Evolutionary conservation across 805 yeast genomes (phyloP).

Genomic region (Barnettozyma sucrosica): DNA sequence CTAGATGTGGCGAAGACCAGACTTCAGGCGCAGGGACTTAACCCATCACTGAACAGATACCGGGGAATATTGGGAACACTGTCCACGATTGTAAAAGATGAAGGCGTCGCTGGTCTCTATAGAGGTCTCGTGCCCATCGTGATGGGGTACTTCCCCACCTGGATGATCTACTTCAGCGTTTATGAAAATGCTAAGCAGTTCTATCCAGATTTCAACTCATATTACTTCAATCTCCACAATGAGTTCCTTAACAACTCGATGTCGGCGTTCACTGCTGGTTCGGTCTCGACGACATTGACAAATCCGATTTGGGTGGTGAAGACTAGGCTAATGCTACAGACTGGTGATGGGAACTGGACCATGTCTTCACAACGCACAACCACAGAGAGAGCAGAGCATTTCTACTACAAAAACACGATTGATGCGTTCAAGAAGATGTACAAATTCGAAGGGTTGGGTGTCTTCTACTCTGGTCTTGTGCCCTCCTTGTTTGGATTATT

Average conservation of each 20-base stretch:
- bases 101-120: slow-evolving; percentile 79
- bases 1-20: slow-evolving; percentile 93
- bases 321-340: slow-evolving; percentile 88
- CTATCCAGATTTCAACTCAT: slow-evolving; percentile 38
- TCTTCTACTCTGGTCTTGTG: slow-evolving; percentile 83
- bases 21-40: slow-evolving; percentile 79
- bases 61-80: slow-evolving; percentile 61
- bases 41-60: slow-evolving; percentile 28
- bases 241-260: slow-evolving; percentile 36
- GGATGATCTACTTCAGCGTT: slow-evolving; percentile 93
- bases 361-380: slow-evolving; percentile 9
- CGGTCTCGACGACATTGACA: slow-evolving; percentile 74
- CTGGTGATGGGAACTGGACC: slow-evolving; percentile 26
- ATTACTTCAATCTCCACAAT: slow-evolving; percentile 17
- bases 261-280: slow-evolving; percentile 84
- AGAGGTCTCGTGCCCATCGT: slow-evolving; percentile 90
- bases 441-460: slow-evolving; percentile 67
- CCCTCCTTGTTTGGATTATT: slow-evolving; percentile 87
- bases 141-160: slow-evolving; percentile 91
- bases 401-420: slow-evolving; percentile 64
- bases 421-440: slow-evolving; percentile 84
- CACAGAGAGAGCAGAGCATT: slow-evolving; percentile 16
- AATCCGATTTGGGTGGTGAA: slow-evolving; percentile 98
- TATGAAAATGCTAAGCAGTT: slow-evolving; percentile 71
- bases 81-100: slow-evolving; percentile 61